Evolutionary conservation across 2,329 filamentous ascomycete species (phyloP).

Genomic region (Xylaria digitata): DNA sequence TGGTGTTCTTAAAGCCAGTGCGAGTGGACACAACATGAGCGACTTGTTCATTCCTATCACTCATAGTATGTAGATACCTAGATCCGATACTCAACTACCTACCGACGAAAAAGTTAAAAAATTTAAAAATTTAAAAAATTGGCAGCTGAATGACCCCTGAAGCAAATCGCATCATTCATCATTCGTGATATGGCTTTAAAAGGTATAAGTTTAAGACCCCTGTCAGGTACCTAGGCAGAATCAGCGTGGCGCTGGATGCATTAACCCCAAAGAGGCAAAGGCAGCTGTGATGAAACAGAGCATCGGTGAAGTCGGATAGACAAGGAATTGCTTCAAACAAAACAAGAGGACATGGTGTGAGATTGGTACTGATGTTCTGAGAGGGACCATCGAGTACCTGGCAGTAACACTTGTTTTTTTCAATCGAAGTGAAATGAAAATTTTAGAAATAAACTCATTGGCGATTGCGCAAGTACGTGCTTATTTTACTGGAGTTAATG

Average conservation of each 20-base stretch:
- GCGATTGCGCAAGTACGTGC: neutral
- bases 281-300: neutral
- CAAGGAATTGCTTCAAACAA: neutral
- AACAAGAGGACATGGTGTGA: neutral
- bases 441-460: neutral
- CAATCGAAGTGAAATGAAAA: neutral
- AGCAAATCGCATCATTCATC: neutral
- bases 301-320: neutral
- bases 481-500: no score
- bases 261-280: slow-evolving; percentile 36
- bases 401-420: no score
- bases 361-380: neutral
- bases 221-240: slow-evolving; percentile 36
- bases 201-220: slow-evolving; percentile 43
- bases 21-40: no score
- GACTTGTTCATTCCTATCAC: no score
- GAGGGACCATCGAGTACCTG: no score
- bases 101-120: no score
- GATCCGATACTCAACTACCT: no score
- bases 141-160: no score
- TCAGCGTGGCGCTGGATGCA: neutral
- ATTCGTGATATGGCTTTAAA: slow-evolving; percentile 15
- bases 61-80: no score
- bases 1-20: no score
- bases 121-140: no score